Evolutionary conservation across 345 rosid genomes (phyloP), one percentile per base, ranked within the genome.

Genomic region (Citrus australasica): DNA sequence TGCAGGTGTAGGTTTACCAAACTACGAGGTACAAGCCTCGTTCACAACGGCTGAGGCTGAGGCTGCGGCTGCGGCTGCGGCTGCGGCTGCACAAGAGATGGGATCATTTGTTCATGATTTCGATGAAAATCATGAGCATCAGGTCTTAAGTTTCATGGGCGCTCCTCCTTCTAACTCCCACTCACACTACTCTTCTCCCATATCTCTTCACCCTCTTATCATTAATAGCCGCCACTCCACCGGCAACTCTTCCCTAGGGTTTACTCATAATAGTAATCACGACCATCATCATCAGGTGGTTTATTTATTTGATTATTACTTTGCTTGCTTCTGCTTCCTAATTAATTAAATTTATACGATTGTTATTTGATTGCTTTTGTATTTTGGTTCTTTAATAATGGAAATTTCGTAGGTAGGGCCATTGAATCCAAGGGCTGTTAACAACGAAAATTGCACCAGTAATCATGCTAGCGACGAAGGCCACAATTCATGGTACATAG

Each of bases 11-110:
- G 42, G 40, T 32, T 2, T 81, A 76, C 82, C 82, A 53, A 92
- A 87, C 77, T 90, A 89, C 79, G 93, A 92, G 78, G 87, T 86
- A 42, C 93, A 89, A 30, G 90, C 88, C 71, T 85, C 90, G 6
- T 90, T 92, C 82, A 75, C 92, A 13, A 84, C 90, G 4, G 81
- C 91, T 21, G 83, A 90, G 5, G 81, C 93, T 30, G 81, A 9
- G 46, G 46, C 46, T 9, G 42, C 2, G 0, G 42, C 38, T 35
- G 40, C 40, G 38, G 38, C 38, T 37, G 38, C 90, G 2, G 81
- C 92, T 17, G 83, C 92, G 4, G 81, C 93, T 30, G 81, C 55
- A 61, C 89, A 86, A 66, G 94, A 89, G 61, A 92, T 94, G 91
- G 89, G 92, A 24, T 46, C 51, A 46, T 94, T 94, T 73, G 85